These are phyloP conservation scores for Scalesia atractyloides DNA, from an alignment of 129 eudicot genomes.

Conservation along the genomic window DNA sequence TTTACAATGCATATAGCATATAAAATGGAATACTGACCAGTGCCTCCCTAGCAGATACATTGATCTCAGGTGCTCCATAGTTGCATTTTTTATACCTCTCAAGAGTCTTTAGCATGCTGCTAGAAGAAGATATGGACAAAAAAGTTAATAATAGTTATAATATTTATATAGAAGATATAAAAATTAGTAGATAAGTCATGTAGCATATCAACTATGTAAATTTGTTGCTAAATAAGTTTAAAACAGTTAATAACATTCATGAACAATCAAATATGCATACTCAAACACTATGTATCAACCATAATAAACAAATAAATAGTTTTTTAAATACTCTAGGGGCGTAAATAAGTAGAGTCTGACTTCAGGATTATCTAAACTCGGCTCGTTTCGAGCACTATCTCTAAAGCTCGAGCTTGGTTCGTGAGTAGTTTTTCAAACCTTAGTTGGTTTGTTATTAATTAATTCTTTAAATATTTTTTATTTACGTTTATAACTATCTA, in stretches of 20 bases:
- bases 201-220: not conserved
- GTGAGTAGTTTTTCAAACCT: no score
- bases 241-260: not conserved
- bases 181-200: not conserved
- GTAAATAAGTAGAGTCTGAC: no score
- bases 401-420: no score
- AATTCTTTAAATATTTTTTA: no score
- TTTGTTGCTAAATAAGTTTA: not conserved
- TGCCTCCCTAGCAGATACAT: conserved; percentile 82
- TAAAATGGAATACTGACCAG: conserved; percentile 43
- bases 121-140: conserved; percentile 27
- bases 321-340: not conserved
- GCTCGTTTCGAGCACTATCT: no score
- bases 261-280: not conserved
- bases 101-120: conserved; percentile 91
- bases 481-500: no score
- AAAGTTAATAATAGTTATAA: not conserved
- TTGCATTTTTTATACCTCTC: conserved; percentile 93
- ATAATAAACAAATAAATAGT: not conserved
- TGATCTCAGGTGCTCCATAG: conserved; percentile 90
- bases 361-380: no score
- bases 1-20: not conserved
- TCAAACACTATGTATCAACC: not conserved
- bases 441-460: no score
- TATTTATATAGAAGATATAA: not conserved